Base-by-base conservation (phyloP, 2,329 filamentous ascomycete species). In the Didymellaceae sp. region DNA sequence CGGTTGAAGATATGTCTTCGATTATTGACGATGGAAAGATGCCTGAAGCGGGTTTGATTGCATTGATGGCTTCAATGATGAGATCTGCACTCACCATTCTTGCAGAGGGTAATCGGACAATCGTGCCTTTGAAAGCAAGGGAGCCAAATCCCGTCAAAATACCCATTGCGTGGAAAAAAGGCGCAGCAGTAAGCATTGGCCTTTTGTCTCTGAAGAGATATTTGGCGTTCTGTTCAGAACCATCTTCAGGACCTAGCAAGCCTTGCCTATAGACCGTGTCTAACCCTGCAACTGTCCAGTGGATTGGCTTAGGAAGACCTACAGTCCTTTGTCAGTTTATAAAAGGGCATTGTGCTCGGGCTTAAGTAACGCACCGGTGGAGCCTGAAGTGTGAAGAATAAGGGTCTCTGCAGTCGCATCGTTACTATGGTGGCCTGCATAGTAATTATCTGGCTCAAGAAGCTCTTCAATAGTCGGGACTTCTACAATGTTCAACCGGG, bases 91-190 rank as follows among this genome's bases (percentile, higher is more conserved):
- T 52, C 20, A 46, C 21, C 32, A 46, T 28, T 28, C 26, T 46
- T 2, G 46, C 49, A 0, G 49, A 45, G 4, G 49, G 49, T 2
- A 52, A 30, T 18, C 49, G 26, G 21, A 52, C 38, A 7, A 52
- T 52, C 2, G 49, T 39, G 10, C 37, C 49, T 22, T 21, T 45
- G 22, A 37, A 46, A 18, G 46, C 43, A 16, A 52, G 22, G 2
- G 49, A 52, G 9, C 49, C 42, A 7, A 52, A 33, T 11, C 49
- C 49, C 10, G 43, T 32, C 2, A 46, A 26, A 2, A 52, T 43
- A 7, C 49, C 49, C 49, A 52, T 52, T n/a, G 49, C 49, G 4
- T 52, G 49, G 26, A 52, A 52, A 21, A 52, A 52, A 3, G 49
- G 49, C 16, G 43, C 49, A 10, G 42, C 42, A n/a, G 49, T 43